A percentile compares a stretch with the other conserved stretches of the same genome.
phyloP scores from a whole-genome alignment of 2,329 filamentous ascomycete genomes.

The Cadophora sp. region DNA sequence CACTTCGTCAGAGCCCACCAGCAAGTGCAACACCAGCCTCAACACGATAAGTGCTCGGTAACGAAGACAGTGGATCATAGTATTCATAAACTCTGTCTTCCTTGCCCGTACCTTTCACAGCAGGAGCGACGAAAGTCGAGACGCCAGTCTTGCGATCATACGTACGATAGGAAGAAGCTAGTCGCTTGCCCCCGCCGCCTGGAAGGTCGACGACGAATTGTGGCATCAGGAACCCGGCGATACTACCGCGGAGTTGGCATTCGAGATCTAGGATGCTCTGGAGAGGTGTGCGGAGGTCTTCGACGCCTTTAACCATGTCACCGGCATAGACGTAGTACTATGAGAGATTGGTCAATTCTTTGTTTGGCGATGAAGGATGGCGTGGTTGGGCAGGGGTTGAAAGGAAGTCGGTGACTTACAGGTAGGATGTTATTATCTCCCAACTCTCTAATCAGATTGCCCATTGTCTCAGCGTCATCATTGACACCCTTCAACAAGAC shows the following conservation, averaged over 20 bases:
- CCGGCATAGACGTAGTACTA: constrained; percentile 72
- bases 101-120: constrained; percentile 54
- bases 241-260: constrained; percentile 61
- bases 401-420: constrained; percentile 46
- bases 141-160: constrained; percentile 61
- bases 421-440: constrained; percentile 63
- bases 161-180: constrained; percentile 57
- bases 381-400: not conserved
- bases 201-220: constrained; percentile 69
- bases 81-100: constrained; percentile 61
- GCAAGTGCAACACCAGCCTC: not conserved
- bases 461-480: constrained; percentile 60
- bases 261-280: constrained; percentile 64
- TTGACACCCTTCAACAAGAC: constrained; percentile 67
- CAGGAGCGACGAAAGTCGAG: constrained; percentile 62
- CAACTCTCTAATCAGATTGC: constrained; percentile 57
- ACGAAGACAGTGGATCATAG: constrained; percentile 54
- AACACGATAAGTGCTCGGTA: not conserved
- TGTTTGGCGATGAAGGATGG: not conserved
- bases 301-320: constrained; percentile 65
- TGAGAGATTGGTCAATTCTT: not conserved
- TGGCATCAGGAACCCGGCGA: constrained; percentile 68
- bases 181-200: constrained; percentile 67
- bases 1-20: not conserved
- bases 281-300: constrained; percentile 68